These are phyloP conservation scores for Lepidopterella palustris DNA, from an alignment of 495 filamentous ascomycete genomes.

Conservation along the genomic window DNA sequence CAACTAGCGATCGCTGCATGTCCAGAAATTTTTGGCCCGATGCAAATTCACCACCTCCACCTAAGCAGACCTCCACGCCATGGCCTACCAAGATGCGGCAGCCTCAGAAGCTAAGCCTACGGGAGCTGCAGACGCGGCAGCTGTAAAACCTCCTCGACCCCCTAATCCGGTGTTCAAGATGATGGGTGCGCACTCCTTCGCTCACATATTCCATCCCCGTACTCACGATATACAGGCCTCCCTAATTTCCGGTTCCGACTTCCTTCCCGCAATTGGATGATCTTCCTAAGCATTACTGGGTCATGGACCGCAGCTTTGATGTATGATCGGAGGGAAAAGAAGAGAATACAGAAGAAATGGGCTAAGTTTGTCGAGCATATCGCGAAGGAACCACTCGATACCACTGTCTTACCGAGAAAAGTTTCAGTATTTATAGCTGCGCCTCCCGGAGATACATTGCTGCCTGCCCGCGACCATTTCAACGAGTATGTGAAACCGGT, in stretches of 20 bases:
- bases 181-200: constrained; percentile 18
- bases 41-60: neutral
- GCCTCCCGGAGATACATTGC: constrained; percentile 78
- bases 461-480: constrained; percentile 83
- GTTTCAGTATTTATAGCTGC: constrained; percentile 79
- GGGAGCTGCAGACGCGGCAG: neutral
- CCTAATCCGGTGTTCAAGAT: constrained; percentile 27
- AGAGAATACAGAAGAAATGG: constrained; percentile 78
- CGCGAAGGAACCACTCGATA: constrained; percentile 63
- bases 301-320: constrained; percentile 69
- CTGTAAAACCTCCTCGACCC: constrained; percentile 17
- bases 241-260: constrained; percentile 76
- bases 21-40: neutral
- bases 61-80: neutral
- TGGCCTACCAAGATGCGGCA: constrained; percentile 9
- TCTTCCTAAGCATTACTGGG: constrained; percentile 76
- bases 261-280: constrained; percentile 95
- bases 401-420: constrained; percentile 69
- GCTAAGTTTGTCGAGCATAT: constrained; percentile 79
- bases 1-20: too few relatives aligned
- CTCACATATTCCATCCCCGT: neutral
- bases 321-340: constrained; percentile 89
- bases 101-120: neutral
- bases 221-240: constrained; percentile 46
- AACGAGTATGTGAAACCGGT: constrained; percentile 93